Evolutionary conservation across 169 alveolate genomes (phyloP), one percentile per base, ranked within the genome.

Genomic region (Plasmodium chabaudi): DNA sequence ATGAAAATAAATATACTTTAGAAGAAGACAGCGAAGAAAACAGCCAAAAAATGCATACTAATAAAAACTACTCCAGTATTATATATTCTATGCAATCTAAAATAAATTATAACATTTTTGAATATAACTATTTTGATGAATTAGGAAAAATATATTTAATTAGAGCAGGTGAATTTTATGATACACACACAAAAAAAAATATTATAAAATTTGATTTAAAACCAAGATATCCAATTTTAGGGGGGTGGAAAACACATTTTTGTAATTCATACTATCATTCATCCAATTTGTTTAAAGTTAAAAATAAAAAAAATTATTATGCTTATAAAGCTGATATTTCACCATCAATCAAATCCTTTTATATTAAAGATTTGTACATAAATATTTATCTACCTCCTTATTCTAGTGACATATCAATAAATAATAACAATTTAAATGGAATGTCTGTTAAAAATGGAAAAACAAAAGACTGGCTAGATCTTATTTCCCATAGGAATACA

Each of bases 141-240:
- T 9, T 79, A 21, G 89, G 89, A 12, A 79, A 79, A 64, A 79
- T 79, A 25, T 65, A 79, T 46, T 60, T 79, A 60, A 79, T 79
- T 15, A 39, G 44, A 79, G 89, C 65, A 13, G 71, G 55, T 39
- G 89, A 79, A 65, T 39, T 79, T 4, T 79, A 65, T 65, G 79
- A 79, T 79, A n/a, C 34, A 17, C 19, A 79, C 53, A 65, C 65
- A 46, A 60, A 53, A 65, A 65, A 63, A 12, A 51, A 46, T 46
- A 56, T 51, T 55, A 17, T 79, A 49, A 56, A 53, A 44, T 79
- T 79, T 63, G 77, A 79, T 59, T 5, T 92, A n/a, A 39, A 74
- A 25, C 95, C 95, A 25, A 92, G 95, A 57, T 92, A 70, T 25
- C 95, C 95, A 55, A 68, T 92, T 56, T 59, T 92, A 17, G 94